Evolutionary conservation across 768 basidiomycete genomes (phyloP).

Genomic region (Sarcomyxa edulis): DNA sequence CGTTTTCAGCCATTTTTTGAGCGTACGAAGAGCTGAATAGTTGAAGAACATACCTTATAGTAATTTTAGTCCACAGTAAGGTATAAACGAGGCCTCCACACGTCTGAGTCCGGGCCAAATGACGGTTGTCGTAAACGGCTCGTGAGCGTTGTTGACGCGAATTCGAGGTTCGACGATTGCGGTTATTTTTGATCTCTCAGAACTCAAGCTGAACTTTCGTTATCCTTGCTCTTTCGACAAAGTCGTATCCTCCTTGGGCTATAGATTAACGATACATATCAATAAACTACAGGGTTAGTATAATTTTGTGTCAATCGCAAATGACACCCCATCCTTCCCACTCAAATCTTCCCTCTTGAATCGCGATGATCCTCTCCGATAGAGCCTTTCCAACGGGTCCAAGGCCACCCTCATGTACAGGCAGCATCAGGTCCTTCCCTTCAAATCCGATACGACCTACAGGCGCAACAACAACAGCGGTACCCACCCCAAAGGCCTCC

Average conservation of each 20-base stretch:
- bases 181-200: no score
- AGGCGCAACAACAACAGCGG: conserved; percentile 65
- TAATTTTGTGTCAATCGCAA: no score
- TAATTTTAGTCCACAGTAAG: conserved; percentile 5
- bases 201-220: no score
- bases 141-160: no score
- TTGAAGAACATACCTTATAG: conserved; percentile 8
- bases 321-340: conserved; percentile 63
- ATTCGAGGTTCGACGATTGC: no score
- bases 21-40: conserved; percentile 3
- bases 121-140: no score
- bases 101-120: conserved; percentile 1
- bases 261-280: no score
- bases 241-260: no score
- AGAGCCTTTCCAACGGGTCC: conserved; percentile 60
- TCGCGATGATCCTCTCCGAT: conserved; percentile 56
- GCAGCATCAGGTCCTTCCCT: conserved; percentile 42
- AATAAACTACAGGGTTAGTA: no score
- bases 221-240: no score
- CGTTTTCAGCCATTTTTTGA: conserved; percentile 15
- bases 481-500: conserved; percentile 79
- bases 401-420: conserved; percentile 37
- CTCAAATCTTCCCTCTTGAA: conserved; percentile 63
- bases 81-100: conserved; percentile 14
- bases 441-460: conserved; percentile 54